Evolutionary conservation across 495 filamentous ascomycete species (phyloP).

Genomic region (Lophium mytilinum): DNA sequence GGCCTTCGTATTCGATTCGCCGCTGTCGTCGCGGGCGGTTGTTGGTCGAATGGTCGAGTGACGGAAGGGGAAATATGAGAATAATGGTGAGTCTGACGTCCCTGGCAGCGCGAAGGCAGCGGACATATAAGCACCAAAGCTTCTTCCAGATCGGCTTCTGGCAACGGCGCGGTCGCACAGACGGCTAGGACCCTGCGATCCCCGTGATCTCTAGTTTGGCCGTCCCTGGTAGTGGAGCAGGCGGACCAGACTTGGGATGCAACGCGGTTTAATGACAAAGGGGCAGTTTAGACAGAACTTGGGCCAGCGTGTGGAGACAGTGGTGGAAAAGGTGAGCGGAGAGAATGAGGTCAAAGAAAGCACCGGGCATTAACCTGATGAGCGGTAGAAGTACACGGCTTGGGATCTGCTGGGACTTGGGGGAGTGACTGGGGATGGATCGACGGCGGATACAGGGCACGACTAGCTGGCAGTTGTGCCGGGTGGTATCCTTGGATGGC

Average conservation of each 20-base stretch:
- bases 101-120: conserved; percentile 9
- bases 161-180: conserved; percentile 11
- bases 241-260: too few relatives aligned
- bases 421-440: neutral
- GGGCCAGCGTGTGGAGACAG: conserved; percentile 6
- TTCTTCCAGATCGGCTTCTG: conserved; percentile 14
- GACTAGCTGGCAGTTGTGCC: conserved; percentile 9
- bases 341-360: neutral
- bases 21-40: too few relatives aligned
- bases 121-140: conserved; percentile 21
- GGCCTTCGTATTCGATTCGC: neutral
- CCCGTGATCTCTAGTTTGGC: conserved; percentile 20
- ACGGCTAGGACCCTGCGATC: conserved; percentile 6
- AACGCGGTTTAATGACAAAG: too few relatives aligned
- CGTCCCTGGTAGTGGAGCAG: conserved; percentile 10
- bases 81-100: neutral
- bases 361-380: neutral
- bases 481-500: conserved; percentile 18
- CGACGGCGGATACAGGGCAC: conserved; percentile 16
- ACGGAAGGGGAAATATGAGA: neutral
- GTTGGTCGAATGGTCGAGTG: too few relatives aligned
- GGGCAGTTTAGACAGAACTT: neutral
- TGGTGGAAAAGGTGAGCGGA: conserved; percentile 1
- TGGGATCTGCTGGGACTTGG: neutral
- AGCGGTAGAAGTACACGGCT: conserved; percentile 19